These are phyloP conservation scores for Sporothrix sp. DNA, from an alignment of 2,329 filamentous ascomycete species.

Conservation along the genomic window DNA sequence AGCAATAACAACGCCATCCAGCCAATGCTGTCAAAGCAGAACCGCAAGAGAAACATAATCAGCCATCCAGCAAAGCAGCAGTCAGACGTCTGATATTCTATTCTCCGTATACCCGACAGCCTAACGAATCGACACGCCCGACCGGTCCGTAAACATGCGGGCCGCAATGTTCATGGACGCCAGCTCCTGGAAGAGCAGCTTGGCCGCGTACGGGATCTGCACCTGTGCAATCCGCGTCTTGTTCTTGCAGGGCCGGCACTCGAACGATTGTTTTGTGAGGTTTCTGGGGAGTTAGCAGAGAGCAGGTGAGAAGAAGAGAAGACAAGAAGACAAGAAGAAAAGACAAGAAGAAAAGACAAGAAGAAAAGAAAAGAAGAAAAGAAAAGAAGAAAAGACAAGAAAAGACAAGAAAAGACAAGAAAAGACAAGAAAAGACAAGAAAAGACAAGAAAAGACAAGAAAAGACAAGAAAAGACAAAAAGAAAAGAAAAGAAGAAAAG, in stretches of 20 bases:
- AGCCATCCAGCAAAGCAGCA: not conserved
- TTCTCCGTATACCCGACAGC: too few relatives aligned
- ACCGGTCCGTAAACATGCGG: slow-evolving; percentile 87
- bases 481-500: too few relatives aligned
- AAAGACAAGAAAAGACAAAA: not conserved
- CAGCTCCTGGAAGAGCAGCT: slow-evolving; percentile 95
- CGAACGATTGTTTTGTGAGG: slow-evolving; percentile 89
- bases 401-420: not conserved
- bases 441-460: not conserved
- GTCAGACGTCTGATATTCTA: too few relatives aligned
- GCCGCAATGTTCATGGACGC: slow-evolving; percentile 98
- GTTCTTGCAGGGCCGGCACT: slow-evolving; percentile 96
- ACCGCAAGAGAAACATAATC: not conserved
- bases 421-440: not conserved
- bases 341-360: not conserved
- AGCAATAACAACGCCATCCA: slow-evolving; percentile 11
- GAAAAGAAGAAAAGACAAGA: not conserved
- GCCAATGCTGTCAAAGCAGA: slow-evolving; percentile 11
- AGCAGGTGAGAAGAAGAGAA: too few relatives aligned
- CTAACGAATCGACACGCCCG: slow-evolving; percentile 62
- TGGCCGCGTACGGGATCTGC: slow-evolving; percentile 94
- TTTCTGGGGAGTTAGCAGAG: slow-evolving; percentile 47
- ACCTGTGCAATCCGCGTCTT: slow-evolving; percentile 98
- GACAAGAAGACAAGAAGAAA: too few relatives aligned
- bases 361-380: slow-evolving; percentile 1